Evolutionary conservation across 768 basidiomycete species (phyloP).

Genomic region (Hygrocybe punicea): DNA sequence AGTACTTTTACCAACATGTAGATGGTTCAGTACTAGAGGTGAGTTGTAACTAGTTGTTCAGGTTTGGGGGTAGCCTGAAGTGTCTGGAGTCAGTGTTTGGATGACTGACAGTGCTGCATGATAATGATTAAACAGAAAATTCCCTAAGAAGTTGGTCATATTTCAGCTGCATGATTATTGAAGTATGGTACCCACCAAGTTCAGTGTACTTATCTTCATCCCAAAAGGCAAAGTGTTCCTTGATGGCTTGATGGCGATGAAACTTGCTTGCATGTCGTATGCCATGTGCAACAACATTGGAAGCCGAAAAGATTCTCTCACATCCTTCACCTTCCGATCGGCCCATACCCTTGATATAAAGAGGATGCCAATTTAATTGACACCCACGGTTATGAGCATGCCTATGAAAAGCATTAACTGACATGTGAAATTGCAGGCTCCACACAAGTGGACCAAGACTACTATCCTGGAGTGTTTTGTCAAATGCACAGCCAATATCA

Average conservation of each 20-base stretch:
- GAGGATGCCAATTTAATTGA: slow-evolving; percentile 19
- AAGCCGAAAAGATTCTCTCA: slow-evolving; percentile 16
- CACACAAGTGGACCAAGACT: slow-evolving; percentile 12
- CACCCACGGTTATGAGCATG: slow-evolving; percentile 20
- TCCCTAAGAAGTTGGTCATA: neutral
- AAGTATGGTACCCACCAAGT: neutral
- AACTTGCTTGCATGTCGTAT: slow-evolving; percentile 12
- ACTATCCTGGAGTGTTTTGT: slow-evolving; percentile 18
- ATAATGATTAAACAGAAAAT: slow-evolving; percentile 5
- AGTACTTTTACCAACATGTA: too few relatives aligned
- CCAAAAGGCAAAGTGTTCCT: slow-evolving; percentile 6
- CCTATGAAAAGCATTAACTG: slow-evolving; percentile 21
- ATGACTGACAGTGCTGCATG: neutral
- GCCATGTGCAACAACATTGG: slow-evolving; percentile 18
- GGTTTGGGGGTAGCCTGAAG: too few relatives aligned
- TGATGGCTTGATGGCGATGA: slow-evolving; percentile 13
- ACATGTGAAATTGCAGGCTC: slow-evolving; percentile 3
- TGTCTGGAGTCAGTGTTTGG: neutral
- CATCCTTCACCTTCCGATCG: slow-evolving; percentile 20
- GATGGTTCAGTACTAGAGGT: too few relatives aligned
- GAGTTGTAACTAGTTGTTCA: too few relatives aligned
- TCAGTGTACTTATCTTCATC: slow-evolving; percentile 9
- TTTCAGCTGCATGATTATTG: neutral
- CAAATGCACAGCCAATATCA: slow-evolving; percentile 24
- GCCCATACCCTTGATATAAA: slow-evolving; percentile 19